These are phyloP conservation scores for Suillus ampliporus DNA, from an alignment of 768 basidiomycete genomes.

Conservation along the genomic window DNA sequence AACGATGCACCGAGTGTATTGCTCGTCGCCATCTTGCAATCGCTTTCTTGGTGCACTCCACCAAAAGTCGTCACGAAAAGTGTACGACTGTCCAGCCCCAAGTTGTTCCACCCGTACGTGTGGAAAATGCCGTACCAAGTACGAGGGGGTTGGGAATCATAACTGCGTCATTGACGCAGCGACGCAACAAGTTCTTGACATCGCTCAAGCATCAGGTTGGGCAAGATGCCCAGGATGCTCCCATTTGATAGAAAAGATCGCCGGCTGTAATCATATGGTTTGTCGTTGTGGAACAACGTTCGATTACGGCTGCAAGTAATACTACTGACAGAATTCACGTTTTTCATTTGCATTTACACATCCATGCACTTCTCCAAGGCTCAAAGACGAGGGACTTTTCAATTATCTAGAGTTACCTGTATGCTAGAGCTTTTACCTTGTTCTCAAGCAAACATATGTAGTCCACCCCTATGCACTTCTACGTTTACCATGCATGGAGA, in stretches of 20 bases:
- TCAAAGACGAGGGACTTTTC: neutral
- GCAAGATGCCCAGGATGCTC: constrained; percentile 8
- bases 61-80: constrained; percentile 26
- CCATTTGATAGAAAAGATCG: constrained; percentile 9
- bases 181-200: constrained; percentile 6
- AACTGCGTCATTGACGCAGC: constrained; percentile 9
- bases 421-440: neutral
- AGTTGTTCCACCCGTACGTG: constrained; percentile 16
- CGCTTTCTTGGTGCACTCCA: constrained; percentile 32
- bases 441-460: neutral
- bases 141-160: constrained; percentile 7
- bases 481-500: neutral
- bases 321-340: neutral
- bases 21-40: constrained; percentile 28
- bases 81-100: constrained; percentile 11
- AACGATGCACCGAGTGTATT: constrained; percentile 34
- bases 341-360: neutral
- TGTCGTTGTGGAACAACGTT: constrained; percentile 11
- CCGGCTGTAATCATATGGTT: constrained; percentile 10
- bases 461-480: neutral
- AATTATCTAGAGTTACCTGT: neutral
- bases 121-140: constrained; percentile 13
- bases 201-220: constrained; percentile 9
- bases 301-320: constrained; percentile 8
- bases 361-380: neutral